phyloP scores from a whole-genome alignment of 2,329 filamentous ascomycete species.

The Trichophyton benhamiae region DNA sequence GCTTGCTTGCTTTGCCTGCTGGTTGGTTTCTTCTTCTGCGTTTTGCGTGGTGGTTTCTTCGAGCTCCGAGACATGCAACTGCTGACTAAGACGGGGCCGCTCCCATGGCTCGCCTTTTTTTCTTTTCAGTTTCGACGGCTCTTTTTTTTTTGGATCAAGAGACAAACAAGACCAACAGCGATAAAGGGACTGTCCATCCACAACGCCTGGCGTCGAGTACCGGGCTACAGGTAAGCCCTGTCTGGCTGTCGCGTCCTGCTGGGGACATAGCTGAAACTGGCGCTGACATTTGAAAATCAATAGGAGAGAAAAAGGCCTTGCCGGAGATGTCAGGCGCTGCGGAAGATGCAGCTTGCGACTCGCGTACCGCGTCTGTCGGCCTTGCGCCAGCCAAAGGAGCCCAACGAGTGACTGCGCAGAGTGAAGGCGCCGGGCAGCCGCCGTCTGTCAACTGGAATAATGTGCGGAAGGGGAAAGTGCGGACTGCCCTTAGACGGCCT shows the following conservation, averaged over 20 bases:
- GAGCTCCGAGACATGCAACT: background rate
- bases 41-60: background rate
- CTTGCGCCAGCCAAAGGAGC: slow-evolving; percentile 23
- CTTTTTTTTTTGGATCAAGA: background rate
- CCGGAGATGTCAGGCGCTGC: slow-evolving; percentile 10
- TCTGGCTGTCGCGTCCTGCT: background rate
- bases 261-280: background rate
- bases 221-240: background rate
- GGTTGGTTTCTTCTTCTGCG: background rate
- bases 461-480: slow-evolving; percentile 29
- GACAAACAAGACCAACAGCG: background rate
- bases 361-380: slow-evolving; percentile 36
- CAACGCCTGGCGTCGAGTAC: background rate
- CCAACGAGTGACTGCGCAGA: slow-evolving; percentile 19
- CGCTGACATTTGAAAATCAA: background rate
- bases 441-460: slow-evolving; percentile 34
- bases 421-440: slow-evolving; percentile 26
- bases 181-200: background rate
- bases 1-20: background rate
- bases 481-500: slow-evolving; percentile 30
- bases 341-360: slow-evolving; percentile 28
- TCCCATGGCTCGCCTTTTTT: background rate
- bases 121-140: background rate
- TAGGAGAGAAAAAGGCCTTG: background rate
- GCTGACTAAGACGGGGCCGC: background rate